Conservation (phyloP, 2,329 filamentous ascomycete species). For the Neonectria neomacrospora region DNA sequence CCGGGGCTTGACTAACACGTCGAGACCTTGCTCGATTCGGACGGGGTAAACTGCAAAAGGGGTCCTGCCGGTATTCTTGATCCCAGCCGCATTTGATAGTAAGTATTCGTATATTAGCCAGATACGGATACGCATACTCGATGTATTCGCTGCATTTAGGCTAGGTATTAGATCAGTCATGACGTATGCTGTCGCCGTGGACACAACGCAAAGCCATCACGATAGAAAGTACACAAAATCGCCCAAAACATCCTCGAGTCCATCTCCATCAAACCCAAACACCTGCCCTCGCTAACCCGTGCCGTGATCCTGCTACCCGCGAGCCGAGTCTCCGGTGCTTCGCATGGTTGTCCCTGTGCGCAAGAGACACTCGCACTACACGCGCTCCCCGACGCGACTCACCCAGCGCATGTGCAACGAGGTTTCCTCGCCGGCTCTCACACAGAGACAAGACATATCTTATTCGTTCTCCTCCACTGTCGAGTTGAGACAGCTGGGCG, state of each 20-base stretch:
- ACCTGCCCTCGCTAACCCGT: constrained; percentile 28
- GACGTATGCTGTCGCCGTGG: not conserved
- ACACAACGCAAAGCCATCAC: not conserved
- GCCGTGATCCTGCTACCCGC: constrained; percentile 14
- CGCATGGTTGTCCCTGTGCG: constrained; percentile 12
- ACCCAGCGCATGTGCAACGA: constrained; percentile 22
- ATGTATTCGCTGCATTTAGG: not conserved
- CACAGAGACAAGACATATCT: constrained; percentile 20
- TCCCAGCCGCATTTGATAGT: not conserved
- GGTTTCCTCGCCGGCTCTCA: constrained; percentile 12
- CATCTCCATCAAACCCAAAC: constrained; percentile 27
- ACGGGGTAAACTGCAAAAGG: not conserved
- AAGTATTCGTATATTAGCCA: not conserved
- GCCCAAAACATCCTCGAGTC: constrained; percentile 14
- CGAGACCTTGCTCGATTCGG: constrained; percentile 9
- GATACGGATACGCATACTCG: not conserved
- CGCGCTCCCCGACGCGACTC: constrained; percentile 13
- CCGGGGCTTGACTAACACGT: constrained; percentile 12
- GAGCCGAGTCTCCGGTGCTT: constrained; percentile 24
- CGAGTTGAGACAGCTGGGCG: constrained; percentile 13
- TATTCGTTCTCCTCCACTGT: constrained; percentile 14
- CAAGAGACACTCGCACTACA: constrained; percentile 24
- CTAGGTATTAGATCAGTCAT: not conserved
- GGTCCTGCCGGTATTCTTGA: not conserved
- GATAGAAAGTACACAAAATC: constrained; percentile 17